phyloP scores from a whole-genome alignment of 805 yeast genomes.

The Pichia pseudocactophila region DNA sequence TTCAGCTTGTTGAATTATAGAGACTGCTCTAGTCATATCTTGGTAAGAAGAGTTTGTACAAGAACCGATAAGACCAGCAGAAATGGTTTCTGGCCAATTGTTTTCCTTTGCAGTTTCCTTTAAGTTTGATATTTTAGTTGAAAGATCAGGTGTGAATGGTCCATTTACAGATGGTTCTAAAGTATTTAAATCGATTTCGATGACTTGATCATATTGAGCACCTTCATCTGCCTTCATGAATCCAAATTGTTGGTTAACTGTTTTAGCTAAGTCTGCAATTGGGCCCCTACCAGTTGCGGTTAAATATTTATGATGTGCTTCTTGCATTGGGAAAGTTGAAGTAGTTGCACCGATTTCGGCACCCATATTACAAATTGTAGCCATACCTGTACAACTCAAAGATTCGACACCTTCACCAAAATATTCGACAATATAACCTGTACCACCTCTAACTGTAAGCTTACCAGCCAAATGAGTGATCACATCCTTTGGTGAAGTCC shows the following conservation, averaged over 20 bases:
- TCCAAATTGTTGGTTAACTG: constrained; percentile 52
- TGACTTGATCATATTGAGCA: constrained; percentile 85
- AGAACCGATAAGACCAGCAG: constrained; percentile 95
- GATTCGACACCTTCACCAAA: constrained; percentile 92
- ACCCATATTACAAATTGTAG: constrained; percentile 98
- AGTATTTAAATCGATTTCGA: constrained; percentile 81
- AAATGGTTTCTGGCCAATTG: constrained; percentile 88
- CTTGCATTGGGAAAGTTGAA: constrained; percentile 93
- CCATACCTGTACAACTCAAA: constrained; percentile 97
- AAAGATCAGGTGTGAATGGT: constrained; percentile 97
- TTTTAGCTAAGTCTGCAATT: constrained; percentile 72
- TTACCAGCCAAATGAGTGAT: constrained; percentile 89
- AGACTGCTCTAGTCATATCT: constrained; percentile 96
- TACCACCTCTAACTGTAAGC: constrained; percentile 96
- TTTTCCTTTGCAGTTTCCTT: constrained; percentile 75
- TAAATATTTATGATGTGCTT: constrained; percentile 80
- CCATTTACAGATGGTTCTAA: constrained; percentile 96
- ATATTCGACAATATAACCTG: constrained; percentile 93
- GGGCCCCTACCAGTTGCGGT: constrained; percentile 78
- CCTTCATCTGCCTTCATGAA: constrained; percentile 83
- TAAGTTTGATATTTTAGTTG: constrained; percentile 87
- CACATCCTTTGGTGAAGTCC: constrained; percentile 97
- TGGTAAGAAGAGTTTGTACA: constrained; percentile 98
- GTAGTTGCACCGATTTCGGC: constrained; percentile 99
- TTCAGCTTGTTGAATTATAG: constrained; percentile 86